Evolutionary conservation across 805 yeast genomes (phyloP), one percentile per base, ranked within the genome.

Genomic region (Yamadazyma tumulicola): DNA sequence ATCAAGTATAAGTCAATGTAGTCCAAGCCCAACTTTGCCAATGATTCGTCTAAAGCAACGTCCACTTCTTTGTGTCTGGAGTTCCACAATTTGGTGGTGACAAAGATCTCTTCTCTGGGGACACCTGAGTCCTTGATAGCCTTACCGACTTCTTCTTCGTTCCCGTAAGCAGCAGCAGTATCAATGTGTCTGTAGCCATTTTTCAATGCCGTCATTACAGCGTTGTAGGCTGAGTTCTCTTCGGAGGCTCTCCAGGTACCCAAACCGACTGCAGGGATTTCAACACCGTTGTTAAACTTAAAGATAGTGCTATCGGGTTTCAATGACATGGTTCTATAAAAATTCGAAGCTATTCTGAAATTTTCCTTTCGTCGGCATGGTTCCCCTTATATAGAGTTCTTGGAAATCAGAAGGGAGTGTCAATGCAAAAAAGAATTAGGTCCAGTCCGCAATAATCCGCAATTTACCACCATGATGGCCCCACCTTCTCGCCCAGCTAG

Each of bases 111-210:
- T 21, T 70, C 73, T 53, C 93, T 72, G 39, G 79, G 77, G 23
- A 82, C 65, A 11, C 81, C 83, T 26, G 81, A 61, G 33, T 76
- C 79, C 35, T 59, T 69, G 37, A 73, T 60, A 4, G 66, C 75
- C 40, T 56, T 59, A 16, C 86, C 85, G 33, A 82, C 82, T 38
- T 71, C 75, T 30, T 52, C 77, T 56, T 85, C 91, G 51, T 82
- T 83, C 6, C 68, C 64, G 59, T 84, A 85, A 30, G 67, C 66
- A 25, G 78, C 75, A 20, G 95, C 94, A 17, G 87, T 76, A 57
- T 85, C 94, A 44, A 85, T 79, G 56, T 85, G 94, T 45, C 77
- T 72, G 63, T 82, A 82, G 19, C 91, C 91, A 31, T 68, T 67
- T 44, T 79, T 59, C 39, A 81, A 53, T 6, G 94, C 94, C 21